Conservation (phyloP, 495 filamentous ascomycete genomes). For the Corynascus novoguineensis region DNA sequence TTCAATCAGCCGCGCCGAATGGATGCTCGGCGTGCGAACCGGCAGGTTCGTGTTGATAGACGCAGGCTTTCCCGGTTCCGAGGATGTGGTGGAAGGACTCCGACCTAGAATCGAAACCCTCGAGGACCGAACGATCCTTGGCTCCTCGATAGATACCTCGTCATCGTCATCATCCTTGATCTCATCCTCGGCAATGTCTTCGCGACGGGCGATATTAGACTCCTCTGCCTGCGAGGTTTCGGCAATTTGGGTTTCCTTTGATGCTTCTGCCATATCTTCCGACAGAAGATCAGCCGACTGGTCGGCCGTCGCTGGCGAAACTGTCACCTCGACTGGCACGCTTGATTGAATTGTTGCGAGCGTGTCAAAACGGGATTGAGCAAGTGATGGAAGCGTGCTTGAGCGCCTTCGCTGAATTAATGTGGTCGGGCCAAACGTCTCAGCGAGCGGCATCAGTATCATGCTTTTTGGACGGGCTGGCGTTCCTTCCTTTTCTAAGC, state of each 20-base stretch:
- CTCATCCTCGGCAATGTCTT: constrained; percentile 14
- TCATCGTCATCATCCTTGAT: constrained; percentile 34
- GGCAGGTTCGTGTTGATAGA: constrained; percentile 37
- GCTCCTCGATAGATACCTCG: constrained; percentile 46
- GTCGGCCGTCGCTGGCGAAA: background rate
- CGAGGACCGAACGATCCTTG: constrained; percentile 50
- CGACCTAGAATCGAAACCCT: constrained; percentile 49
- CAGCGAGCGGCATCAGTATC: constrained; percentile 39
- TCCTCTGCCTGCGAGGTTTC: background rate
- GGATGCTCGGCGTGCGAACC: constrained; percentile 45
- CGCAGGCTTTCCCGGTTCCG: constrained; percentile 35
- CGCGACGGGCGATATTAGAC: background rate
- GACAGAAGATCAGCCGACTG: background rate
- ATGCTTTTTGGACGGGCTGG: constrained; percentile 56
- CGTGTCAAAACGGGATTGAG: constrained; percentile 22
- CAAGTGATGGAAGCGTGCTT: constrained; percentile 47
- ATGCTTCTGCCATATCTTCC: background rate
- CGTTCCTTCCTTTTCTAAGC: constrained; percentile 31
- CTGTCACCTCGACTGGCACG: background rate
- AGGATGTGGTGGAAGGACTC: constrained; percentile 36
- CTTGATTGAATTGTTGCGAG: background rate
- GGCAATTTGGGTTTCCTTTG: background rate
- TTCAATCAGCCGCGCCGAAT: constrained; percentile 50
- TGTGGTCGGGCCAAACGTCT: constrained; percentile 27
- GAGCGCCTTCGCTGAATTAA: constrained; percentile 47